Evolutionary conservation across 2,329 filamentous ascomycete species (phyloP).

Genomic region (Ophiobolus disseminans): DNA sequence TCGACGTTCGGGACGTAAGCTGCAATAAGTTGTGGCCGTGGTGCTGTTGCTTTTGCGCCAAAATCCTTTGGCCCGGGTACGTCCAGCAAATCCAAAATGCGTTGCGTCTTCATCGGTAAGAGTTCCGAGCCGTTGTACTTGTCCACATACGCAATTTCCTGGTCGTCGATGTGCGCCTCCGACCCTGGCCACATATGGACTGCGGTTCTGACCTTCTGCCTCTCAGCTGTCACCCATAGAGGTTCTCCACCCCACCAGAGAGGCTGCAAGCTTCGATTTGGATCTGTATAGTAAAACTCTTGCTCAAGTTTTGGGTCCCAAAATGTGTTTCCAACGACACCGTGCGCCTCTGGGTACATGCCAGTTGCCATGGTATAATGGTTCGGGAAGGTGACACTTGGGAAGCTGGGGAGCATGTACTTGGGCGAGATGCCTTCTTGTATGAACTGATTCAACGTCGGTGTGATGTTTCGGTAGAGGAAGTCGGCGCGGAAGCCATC

Average conservation of each 20-base stretch:
- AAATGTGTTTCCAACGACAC: constrained; percentile 91
- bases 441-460: constrained; percentile 78
- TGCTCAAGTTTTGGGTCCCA: constrained; percentile 81
- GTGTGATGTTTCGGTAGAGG: constrained; percentile 81
- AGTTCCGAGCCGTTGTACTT: constrained; percentile 80
- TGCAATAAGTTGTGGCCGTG: constrained; percentile 87
- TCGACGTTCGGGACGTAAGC: constrained; percentile 96
- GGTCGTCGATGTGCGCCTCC: constrained; percentile 80
- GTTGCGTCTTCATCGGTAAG: constrained; percentile 76
- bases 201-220: constrained; percentile 76
- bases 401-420: constrained; percentile 94
- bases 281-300: constrained; percentile 88
- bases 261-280: constrained; percentile 74
- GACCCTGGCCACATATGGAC: constrained; percentile 99
- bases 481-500: constrained; percentile 98
- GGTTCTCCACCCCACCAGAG: constrained; percentile 98
- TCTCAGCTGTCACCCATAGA: constrained; percentile 91
- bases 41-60: constrained; percentile 55
- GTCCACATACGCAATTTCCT: constrained; percentile 82
- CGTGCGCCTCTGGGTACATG: constrained; percentile 89
- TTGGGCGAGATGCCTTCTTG: constrained; percentile 84
- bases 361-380: constrained; percentile 95
- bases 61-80: constrained; percentile 73
- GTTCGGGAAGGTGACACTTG: constrained; percentile 92
- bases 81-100: constrained; percentile 84